Conservation (phyloP, 768 basidiomycete species). For the Pilatotrama ljubarskyi region DNA sequence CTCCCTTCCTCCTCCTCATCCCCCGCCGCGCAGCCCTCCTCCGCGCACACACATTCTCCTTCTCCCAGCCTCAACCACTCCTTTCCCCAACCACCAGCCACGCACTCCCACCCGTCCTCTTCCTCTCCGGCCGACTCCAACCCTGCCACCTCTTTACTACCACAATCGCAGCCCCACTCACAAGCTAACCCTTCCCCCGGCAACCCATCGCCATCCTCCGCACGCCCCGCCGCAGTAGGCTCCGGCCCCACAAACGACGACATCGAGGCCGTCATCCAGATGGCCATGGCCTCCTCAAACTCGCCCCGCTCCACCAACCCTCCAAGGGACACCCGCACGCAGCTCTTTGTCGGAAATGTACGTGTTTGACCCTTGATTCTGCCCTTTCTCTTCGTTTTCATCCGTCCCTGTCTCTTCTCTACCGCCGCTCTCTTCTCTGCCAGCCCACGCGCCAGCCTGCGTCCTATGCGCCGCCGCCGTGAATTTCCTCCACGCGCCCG, state of each 20-base stretch:
- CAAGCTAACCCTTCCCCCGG: neutral
- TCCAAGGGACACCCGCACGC: conserved; percentile 84
- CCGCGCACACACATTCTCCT: neutral
- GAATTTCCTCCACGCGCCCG: neutral
- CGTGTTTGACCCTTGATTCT: conserved; percentile 30
- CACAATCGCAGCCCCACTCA: neutral
- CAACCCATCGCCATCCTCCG: neutral
- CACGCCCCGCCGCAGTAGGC: conserved; percentile 15
- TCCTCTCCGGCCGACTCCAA: neutral
- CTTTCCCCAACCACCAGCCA: neutral
- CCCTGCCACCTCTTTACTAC: neutral
- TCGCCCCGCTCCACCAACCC: conserved; percentile 47
- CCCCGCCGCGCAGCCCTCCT: neutral
- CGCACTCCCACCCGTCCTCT: neutral
- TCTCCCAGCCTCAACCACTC: neutral
- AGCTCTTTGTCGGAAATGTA: conserved; percentile 96
- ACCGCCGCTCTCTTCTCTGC: neutral
- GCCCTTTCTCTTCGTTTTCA: neutral
- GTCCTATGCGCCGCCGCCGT: neutral
- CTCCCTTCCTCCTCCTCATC: neutral
- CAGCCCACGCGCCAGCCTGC: too few relatives aligned
- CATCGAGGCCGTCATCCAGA: conserved; percentile 90
- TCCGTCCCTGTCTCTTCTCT: neutral
- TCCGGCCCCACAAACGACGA: conserved; percentile 68
- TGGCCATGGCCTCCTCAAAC: conserved; percentile 76